Percentiles rank a stretch among this genome's conserved stretches.
Conservation (phyloP, 2,329 filamentous ascomycete genomes). For the Paracorniculantispora psalliotae region DNA sequence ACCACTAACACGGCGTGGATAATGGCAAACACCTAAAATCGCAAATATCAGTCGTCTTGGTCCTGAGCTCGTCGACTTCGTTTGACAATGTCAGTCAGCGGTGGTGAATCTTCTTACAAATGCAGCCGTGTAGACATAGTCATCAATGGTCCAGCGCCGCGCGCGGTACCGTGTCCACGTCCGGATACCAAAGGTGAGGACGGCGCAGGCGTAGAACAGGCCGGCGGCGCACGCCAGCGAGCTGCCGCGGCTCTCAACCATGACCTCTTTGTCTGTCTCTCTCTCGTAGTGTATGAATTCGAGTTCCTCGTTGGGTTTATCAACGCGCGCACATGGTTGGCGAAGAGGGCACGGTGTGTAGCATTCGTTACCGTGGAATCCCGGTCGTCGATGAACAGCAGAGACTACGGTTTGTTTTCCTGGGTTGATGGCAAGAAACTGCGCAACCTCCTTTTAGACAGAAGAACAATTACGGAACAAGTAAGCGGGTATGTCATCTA, state of each 20-base stretch:
- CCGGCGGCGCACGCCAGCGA: background rate
- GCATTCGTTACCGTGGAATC: background rate
- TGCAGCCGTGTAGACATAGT: slow-evolving; percentile 1
- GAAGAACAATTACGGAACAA: background rate
- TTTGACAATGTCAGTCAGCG: too few species aligned
- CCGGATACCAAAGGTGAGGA: background rate
- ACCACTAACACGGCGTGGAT: background rate
- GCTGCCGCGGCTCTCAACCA: background rate
- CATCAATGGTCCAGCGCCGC: background rate
- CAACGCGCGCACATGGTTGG: background rate
- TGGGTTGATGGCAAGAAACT: background rate
- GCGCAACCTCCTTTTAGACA: background rate
- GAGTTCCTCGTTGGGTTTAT: too few species aligned
- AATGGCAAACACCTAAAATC: background rate
- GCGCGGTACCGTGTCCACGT: background rate
- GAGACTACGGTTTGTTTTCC: background rate
- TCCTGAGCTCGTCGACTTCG: too few species aligned
- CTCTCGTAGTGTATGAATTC: too few species aligned
- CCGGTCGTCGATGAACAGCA: background rate
- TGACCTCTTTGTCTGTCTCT: background rate
- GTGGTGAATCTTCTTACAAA: too few species aligned
- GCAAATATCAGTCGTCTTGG: too few species aligned
- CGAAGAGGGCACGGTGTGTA: background rate
- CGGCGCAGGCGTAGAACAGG: background rate
- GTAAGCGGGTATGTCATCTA: background rate